A percentile compares a stretch with the other conserved stretches of the same genome.
These are phyloP conservation scores for Cercospora beticola DNA, from an alignment of 2,329 filamentous ascomycete species.

Conservation along the genomic window DNA sequence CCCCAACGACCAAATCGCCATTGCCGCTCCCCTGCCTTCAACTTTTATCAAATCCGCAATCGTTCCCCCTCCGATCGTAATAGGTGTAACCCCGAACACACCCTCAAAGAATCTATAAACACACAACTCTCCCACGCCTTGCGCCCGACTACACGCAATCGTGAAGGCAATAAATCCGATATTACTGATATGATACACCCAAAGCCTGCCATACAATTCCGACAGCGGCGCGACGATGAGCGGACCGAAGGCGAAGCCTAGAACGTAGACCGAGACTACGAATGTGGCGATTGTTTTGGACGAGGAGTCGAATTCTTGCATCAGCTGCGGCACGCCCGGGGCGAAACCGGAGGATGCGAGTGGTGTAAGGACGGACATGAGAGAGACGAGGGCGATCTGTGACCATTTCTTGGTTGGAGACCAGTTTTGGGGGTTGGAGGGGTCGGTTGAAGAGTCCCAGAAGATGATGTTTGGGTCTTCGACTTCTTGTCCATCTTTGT, in stretches of 20 bases:
- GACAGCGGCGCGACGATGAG: constrained; percentile 45
- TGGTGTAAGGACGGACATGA: constrained; percentile 53
- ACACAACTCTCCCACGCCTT: constrained; percentile 32
- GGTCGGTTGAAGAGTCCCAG: constrained; percentile 58
- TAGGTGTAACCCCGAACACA: constrained; percentile 36
- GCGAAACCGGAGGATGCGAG: constrained; percentile 64
- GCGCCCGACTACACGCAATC: constrained; percentile 35
- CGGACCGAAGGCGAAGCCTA: constrained; percentile 52
- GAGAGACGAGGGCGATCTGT: constrained; percentile 49
- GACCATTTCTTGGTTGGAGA: constrained; percentile 46
- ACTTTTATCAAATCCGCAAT: constrained; percentile 36
- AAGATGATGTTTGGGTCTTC: constrained; percentile 55
- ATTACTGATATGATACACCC: constrained; percentile 34
- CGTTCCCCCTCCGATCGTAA: constrained; percentile 32
- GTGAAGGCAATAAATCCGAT: constrained; percentile 37
- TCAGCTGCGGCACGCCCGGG: constrained; percentile 62
- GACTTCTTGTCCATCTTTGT: not conserved
- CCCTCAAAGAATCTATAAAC: constrained; percentile 36
- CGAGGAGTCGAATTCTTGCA: constrained; percentile 59
- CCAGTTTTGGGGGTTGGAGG: constrained; percentile 63
- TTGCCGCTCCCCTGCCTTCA: constrained; percentile 34
- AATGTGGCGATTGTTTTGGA: constrained; percentile 59
- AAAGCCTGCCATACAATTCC: constrained; percentile 39
- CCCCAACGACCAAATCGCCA: constrained; percentile 34
- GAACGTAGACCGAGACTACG: constrained; percentile 64